Evolutionary conservation across 306 rosid species (phyloP).

Genomic region (Fragaria iinumae): DNA sequence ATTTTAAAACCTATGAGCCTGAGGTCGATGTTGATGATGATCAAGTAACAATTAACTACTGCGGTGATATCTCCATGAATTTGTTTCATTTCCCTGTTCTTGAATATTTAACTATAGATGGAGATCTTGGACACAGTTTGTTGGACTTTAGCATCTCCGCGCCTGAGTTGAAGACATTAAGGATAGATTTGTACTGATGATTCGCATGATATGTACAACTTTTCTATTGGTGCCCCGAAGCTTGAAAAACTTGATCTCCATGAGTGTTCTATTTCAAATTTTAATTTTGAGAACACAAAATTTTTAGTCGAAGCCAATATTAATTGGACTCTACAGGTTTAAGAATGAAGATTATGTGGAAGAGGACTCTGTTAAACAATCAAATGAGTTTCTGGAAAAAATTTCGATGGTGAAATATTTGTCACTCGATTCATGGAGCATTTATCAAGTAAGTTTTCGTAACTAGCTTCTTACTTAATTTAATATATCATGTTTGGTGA

Average conservation of each 20-base stretch:
- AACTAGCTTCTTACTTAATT: not conserved
- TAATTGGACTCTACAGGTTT: not conserved
- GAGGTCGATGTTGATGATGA: no score
- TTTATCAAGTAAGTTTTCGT: not conserved
- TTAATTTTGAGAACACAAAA: not conserved
- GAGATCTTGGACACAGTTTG: not conserved
- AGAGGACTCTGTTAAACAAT: not conserved
- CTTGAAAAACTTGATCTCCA: not conserved
- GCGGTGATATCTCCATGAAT: not conserved
- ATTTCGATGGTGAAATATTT: not conserved
- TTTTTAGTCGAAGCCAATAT: not conserved
- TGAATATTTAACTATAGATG: not conserved
- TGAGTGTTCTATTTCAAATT: not conserved
- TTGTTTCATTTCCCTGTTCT: not conserved
- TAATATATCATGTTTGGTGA: not conserved
- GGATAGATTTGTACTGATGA: not conserved
- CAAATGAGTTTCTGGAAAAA: not conserved
- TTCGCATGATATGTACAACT: not conserved
- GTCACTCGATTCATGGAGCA: not conserved
- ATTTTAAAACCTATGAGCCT: no score
- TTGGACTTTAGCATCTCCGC: not conserved
- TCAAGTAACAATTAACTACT: no score
- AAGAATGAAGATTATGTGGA: not conserved
- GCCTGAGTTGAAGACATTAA: not conserved
- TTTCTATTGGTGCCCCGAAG: not conserved